Conservation (phyloP, 768 basidiomycete species). For the Boletus patriciae region DNA sequence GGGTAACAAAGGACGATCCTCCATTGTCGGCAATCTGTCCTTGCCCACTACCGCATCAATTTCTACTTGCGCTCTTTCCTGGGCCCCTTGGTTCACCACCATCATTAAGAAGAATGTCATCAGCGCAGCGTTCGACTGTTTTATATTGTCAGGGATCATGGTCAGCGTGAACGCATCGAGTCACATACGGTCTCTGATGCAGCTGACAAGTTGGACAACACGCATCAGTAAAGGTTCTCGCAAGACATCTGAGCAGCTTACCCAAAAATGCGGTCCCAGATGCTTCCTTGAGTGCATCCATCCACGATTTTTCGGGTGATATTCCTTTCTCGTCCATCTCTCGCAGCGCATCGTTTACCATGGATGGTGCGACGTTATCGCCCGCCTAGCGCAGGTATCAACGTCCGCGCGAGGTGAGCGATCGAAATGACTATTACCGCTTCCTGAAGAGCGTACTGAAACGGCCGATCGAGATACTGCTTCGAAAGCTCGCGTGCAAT, state of each 20-base stretch:
- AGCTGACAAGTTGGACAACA: background rate
- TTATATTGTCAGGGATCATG: too few relatives aligned
- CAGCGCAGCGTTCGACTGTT: background rate
- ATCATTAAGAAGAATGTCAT: constrained; percentile 16
- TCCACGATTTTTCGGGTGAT: background rate
- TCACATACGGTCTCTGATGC: constrained; percentile 7
- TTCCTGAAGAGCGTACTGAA: constrained; percentile 4
- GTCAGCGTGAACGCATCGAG: too few relatives aligned
- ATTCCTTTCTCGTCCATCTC: background rate
- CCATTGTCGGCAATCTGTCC: background rate
- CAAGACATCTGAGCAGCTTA: background rate
- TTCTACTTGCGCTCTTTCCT: constrained; percentile 7
- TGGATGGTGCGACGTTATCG: background rate
- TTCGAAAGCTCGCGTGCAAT: background rate
- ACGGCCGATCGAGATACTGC: background rate
- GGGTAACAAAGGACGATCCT: constrained; percentile 12
- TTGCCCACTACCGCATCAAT: constrained; percentile 7
- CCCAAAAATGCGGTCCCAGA: constrained; percentile 8
- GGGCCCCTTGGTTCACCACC: constrained; percentile 1
- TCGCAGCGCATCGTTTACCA: constrained; percentile 5
- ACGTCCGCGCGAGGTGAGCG: background rate
- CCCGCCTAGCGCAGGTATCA: background rate
- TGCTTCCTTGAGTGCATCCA: background rate
- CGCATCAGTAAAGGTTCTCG: background rate
- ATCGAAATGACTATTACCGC: background rate